These are phyloP conservation scores for Dipteronia sinensis DNA, from an alignment of 345 rosid species.

Conservation along the genomic window DNA sequence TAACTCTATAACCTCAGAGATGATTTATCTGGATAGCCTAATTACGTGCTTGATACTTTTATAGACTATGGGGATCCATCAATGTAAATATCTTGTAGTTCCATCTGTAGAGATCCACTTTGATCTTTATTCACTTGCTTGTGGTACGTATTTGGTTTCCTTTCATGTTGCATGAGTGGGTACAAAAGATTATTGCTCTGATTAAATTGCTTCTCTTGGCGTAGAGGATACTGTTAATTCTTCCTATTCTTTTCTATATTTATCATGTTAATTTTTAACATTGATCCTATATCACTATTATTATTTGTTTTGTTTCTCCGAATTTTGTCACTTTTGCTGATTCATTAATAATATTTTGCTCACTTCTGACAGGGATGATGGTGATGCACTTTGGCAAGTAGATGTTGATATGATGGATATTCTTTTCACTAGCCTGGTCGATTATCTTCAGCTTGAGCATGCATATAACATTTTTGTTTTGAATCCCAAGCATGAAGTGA, in stretches of 20 bases:
- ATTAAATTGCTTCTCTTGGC: neutral
- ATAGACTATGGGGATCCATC: neutral
- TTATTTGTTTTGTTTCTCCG: neutral
- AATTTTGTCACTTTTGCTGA: slow-evolving; percentile 18
- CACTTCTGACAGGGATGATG: slow-evolving; percentile 57
- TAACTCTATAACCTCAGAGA: neutral
- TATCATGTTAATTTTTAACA: neutral
- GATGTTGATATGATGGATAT: slow-evolving; percentile 82
- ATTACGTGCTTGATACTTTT: neutral
- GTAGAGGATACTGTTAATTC: neutral
- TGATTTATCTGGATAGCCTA: slow-evolving; percentile 2
- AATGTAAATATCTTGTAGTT: neutral
- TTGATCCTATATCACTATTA: neutral
- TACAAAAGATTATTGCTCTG: neutral
- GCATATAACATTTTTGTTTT: slow-evolving; percentile 86
- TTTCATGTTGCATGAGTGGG: neutral
- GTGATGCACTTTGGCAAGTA: slow-evolving; percentile 77
- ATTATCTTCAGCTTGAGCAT: slow-evolving; percentile 83
- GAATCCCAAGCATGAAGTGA: slow-evolving; percentile 64
- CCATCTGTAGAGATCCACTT: neutral
- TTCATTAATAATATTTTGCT: slow-evolving; percentile 21
- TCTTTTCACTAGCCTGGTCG: slow-evolving; percentile 83
- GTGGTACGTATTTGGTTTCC: neutral
- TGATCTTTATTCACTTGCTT: neutral
- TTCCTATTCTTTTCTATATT: neutral